Evolutionary conservation across 2,329 filamentous ascomycete genomes (phyloP), one percentile per base, ranked within the genome.

Genomic region (Metarhizium album): DNA sequence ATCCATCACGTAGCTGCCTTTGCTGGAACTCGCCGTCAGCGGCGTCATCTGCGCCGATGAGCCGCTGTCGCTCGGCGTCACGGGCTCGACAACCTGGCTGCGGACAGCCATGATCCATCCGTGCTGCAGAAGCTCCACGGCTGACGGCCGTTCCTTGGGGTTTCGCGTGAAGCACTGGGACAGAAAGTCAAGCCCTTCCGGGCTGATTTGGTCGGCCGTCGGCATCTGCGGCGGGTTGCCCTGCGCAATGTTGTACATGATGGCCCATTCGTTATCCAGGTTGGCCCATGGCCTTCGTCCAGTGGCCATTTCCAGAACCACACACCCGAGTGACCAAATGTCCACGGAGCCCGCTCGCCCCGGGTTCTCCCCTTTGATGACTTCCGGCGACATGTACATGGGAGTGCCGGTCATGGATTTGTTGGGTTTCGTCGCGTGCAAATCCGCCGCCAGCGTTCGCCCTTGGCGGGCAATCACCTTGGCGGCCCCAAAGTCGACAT

Each of bases 321-420:
- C 93, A 64, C 93, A 98, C 49, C 93, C 91, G 2, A 98, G 77
- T 2, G 90, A 96, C 91, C 91, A 98, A 54, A 97, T 84, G 64
- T 98, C 91, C 43, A 94, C 89, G 3, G 90, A 84, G 38, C 90
- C 91, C 52, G 90, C 84, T 57, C 87, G 85, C 50, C 87, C 86
- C 13, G 83, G 74, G 64, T 83, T 83, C 57, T 90, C 85, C 51
- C 93, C 93, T 62, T 90, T 94, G 73, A 98, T 97, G 40, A 96
- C 89, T 73, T 98, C 93, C 4, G 93, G 93, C 6, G 93, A 97
- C 93, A 98, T 98, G 75, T 98, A 98, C 93, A 98, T 98, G 2
- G 93, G 93, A 11, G 93, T 98, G 59, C 93, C 93, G 20, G 90
- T 95, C 84, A 97, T 96, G 35, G 87, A 93, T 64, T 90, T 86